Evolutionary conservation across 2,329 filamentous ascomycete genomes (phyloP).

Genomic region (Mycosphaerella arachidis): DNA sequence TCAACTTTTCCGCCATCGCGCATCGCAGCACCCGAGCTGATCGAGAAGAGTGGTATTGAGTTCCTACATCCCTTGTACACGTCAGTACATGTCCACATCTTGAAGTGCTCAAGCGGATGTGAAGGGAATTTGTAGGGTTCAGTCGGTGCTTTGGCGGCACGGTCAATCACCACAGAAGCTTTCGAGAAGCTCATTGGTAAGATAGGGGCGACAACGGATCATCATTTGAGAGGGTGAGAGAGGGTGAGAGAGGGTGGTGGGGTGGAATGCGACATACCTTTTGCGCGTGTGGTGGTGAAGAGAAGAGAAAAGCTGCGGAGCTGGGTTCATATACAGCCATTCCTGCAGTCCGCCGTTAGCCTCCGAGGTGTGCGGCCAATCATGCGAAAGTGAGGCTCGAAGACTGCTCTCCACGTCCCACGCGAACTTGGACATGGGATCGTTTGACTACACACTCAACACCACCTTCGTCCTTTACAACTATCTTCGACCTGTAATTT

Average conservation of each 20-base stretch:
- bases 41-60: not conserved
- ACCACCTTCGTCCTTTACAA: not conserved
- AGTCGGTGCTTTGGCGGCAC: conserved; percentile 59
- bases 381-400: not conserved
- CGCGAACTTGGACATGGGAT: not conserved
- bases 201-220: conserved; percentile 63
- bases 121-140: conserved; percentile 32
- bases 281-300: conserved; percentile 9
- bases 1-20: not conserved
- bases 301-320: not conserved
- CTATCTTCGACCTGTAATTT: not conserved
- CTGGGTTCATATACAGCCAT: not conserved
- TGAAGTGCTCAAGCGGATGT: conserved; percentile 3
- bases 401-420: not conserved
- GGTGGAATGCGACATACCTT: conserved; percentile 19
- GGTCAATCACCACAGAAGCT: conserved; percentile 54
- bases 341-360: not conserved
- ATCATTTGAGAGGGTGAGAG: conserved; percentile 42
- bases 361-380: not conserved
- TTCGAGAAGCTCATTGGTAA: conserved; percentile 36
- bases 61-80: not conserved
- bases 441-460: not conserved
- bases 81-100: conserved; percentile 13
- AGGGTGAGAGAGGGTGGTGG: conserved; percentile 12
- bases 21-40: not conserved